Evolutionary conservation across 495 filamentous ascomycete species (phyloP).

Genomic region (Xylaria castorea): DNA sequence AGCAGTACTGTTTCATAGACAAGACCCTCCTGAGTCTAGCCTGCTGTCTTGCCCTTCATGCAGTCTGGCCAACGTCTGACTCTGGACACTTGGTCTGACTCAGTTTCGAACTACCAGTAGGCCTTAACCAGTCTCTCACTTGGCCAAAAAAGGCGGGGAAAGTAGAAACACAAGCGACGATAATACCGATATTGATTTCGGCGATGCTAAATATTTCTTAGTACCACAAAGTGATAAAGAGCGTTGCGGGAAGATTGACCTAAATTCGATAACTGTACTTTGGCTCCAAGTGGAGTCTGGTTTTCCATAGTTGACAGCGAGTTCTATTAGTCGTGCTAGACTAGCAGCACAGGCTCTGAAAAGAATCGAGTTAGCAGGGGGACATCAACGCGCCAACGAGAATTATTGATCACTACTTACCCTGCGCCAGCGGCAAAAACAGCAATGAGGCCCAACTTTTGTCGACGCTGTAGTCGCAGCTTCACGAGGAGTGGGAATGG

Average conservation of each 20-base stretch:
- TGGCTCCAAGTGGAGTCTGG: background rate
- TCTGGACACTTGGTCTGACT: background rate
- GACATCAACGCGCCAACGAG: background rate
- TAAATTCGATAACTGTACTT: background rate
- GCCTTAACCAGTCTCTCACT: slow-evolving; percentile 1
- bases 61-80: background rate
- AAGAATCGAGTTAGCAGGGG: background rate
- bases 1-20: no score
- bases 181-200: slow-evolving; percentile 12
- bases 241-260: background rate
- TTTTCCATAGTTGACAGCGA: background rate
- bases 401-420: background rate
- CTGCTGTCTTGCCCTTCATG: background rate
- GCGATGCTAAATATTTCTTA: background rate
- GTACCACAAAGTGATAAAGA: background rate
- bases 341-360: background rate
- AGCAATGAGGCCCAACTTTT: background rate
- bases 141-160: background rate
- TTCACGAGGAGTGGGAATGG: background rate
- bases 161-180: slow-evolving; percentile 5
- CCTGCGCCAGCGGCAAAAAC: background rate
- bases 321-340: background rate
- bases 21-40: background rate
- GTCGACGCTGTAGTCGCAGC: background rate
- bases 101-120: background rate